Evolutionary conservation across 225 moss, liverwort and hornwort species (phyloP).

Genomic region (Polytrichum formosum): DNA sequence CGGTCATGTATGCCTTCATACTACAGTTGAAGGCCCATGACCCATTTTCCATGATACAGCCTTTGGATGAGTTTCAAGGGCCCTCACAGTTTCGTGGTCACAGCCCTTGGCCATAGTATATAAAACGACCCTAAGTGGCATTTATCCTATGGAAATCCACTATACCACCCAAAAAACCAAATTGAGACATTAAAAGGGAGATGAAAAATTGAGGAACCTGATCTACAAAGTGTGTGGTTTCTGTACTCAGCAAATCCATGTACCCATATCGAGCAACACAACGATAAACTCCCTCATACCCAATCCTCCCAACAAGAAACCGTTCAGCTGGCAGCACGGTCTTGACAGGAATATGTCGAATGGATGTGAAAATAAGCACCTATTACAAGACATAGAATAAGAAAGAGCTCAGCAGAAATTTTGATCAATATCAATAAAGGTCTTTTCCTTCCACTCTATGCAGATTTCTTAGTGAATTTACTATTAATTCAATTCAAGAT

Average conservation of each 20-base stretch:
- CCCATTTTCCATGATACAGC: too few species aligned
- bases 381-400: conserved; percentile 5
- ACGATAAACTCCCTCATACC: conserved; percentile 75
- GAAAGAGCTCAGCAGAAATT: not conserved
- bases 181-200: conserved; percentile 22
- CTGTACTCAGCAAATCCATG: conserved; percentile 61
- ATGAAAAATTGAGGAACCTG: conserved; percentile 37
- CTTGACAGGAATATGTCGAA: conserved; percentile 73
- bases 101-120: too few species aligned
- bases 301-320: conserved; percentile 80
- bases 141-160: too few species aligned
- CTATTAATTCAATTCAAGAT: too few species aligned
- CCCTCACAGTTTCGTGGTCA: too few species aligned
- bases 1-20: too few species aligned
- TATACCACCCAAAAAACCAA: conserved; percentile 5
- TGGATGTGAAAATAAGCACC: conserved; percentile 86
- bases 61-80: too few species aligned
- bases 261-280: conserved; percentile 89
- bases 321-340: conserved; percentile 64
- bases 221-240: conserved; percentile 67
- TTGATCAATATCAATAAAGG: not conserved
- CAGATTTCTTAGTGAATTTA: too few species aligned
- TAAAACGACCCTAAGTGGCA: too few species aligned
- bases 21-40: too few species aligned
- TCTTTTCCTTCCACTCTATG: not conserved